Evolutionary conservation across 305 asterid genomes (phyloP), one percentile per base, ranked within the genome.

Genomic region (Ilex paraguariensis): DNA sequence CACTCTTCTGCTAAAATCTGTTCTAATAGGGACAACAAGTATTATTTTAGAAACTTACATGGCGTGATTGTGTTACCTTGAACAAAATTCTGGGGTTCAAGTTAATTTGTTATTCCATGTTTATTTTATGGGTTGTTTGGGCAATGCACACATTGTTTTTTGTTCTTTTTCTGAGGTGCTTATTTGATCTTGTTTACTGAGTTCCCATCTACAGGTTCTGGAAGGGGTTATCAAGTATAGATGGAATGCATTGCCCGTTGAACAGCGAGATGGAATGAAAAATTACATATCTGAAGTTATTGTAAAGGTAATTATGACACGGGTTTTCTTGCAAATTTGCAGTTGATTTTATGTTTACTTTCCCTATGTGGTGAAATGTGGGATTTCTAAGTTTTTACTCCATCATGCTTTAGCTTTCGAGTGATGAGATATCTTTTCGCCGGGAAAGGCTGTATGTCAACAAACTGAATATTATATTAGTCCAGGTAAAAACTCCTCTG

Each of bases 231-330:
- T 94, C 46, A 94, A 94, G 82, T 94, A 94, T 54, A 83, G 97
- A 75, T 94, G 99, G 99, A 94, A 94, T 73, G 99, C 96, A 8
- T 78, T 94, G 71, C 99, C 98, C 6, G 88, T 75, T 61, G 97
- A 86, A 71, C 98, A 94, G 76, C 79, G 99, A 59, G 98, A 88
- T 82, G 99, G 99, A 77, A 91, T 94, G 99, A 94, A 94, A 68
- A 94, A 94, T 69, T 94, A 90, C 81, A 94, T 94, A 65, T 94
- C 99, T 78, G 98, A 94, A 56, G 97, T 94, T 66, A 94, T 94
- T 60, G 98, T 94, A n/a, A 90, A 88, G 96, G 99, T 94, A 77
- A 68, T 57, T 31, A 31, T 55, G 17, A 31, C 45, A 15, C 1
- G 42, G 7, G 28, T 21, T 21, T 8, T 36, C 42, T 4, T 36